These are phyloP conservation scores for Phenoliferia sp. DNA, from an alignment of 1,284 basidiomycete species.

Conservation along the genomic window DNA sequence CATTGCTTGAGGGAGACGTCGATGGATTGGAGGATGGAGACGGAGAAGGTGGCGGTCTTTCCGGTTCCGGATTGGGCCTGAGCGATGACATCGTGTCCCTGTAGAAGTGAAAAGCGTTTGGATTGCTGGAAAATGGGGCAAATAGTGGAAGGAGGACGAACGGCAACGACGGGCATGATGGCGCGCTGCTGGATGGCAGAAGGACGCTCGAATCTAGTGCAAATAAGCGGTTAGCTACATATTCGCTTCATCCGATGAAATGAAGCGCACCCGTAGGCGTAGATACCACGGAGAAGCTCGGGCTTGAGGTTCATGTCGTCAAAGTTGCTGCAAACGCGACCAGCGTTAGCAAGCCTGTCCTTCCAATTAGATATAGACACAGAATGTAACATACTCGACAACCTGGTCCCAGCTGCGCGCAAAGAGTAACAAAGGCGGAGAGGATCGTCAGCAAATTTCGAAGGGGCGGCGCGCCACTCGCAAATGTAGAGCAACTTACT, in stretches of 20 bases:
- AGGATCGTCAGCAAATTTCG: not conserved
- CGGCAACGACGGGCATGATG: slow-evolving; percentile 92
- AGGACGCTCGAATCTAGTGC: slow-evolving; percentile 91
- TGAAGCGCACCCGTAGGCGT: slow-evolving; percentile 97
- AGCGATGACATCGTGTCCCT: slow-evolving; percentile 47
- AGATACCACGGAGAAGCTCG: slow-evolving; percentile 92
- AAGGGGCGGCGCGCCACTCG: no score
- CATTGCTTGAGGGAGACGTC: slow-evolving; percentile 92
- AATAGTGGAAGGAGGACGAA: no score
- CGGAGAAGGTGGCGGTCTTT: slow-evolving; percentile 88
- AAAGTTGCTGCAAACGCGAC: no score
- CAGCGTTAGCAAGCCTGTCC: no score
- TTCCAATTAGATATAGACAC: no score
- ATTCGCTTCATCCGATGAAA: slow-evolving; percentile 40
- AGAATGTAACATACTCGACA: slow-evolving; percentile 30
- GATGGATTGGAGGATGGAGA: slow-evolving; percentile 66
- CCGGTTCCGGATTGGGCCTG: slow-evolving; percentile 96
- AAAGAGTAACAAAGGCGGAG: not conserved
- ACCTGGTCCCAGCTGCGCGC: slow-evolving; percentile 33
- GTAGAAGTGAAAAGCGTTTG: no score
- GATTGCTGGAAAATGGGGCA: no score
- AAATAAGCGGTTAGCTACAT: not conserved
- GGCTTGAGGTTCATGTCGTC: slow-evolving; percentile 63
- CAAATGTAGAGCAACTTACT: no score
- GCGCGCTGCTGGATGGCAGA: slow-evolving; percentile 98